A percentile compares a stretch with the other conserved stretches of the same genome.
Evolutionary conservation across 495 filamentous ascomycete genomes (phyloP).

Genomic region (Hamigera avellanea): DNA sequence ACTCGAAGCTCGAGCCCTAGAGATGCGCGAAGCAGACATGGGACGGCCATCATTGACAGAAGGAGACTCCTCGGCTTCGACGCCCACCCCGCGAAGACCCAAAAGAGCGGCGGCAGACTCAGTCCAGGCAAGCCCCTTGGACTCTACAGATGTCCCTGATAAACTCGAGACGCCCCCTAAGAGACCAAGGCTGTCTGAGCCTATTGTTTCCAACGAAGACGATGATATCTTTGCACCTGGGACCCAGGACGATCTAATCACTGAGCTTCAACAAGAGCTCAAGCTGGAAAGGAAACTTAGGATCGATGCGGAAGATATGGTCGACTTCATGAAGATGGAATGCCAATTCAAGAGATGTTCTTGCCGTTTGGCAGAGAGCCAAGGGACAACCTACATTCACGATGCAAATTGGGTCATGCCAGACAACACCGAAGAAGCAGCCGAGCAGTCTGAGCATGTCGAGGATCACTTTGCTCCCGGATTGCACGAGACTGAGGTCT

Average conservation of each 20-base stretch:
- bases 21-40: conserved; percentile 8
- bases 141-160: conserved; percentile 42
- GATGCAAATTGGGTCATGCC: conserved; percentile 21
- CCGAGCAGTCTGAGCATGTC: not conserved
- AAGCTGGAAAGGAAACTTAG: conserved; percentile 54
- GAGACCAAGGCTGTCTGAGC: conserved; percentile 46
- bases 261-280: conserved; percentile 49
- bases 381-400: conserved; percentile 39
- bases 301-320: conserved; percentile 54
- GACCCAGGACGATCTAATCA: conserved; percentile 36
- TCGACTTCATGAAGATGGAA: conserved; percentile 75
- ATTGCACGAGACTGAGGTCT: not conserved
- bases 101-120: conserved; percentile 52
- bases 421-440: not conserved
- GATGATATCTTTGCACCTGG: conserved; percentile 28
- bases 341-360: conserved; percentile 65
- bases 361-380: conserved; percentile 43
- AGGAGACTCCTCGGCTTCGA: conserved; percentile 23
- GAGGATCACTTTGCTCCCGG: not conserved
- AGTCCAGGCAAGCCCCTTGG: conserved; percentile 24
- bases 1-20: not conserved
- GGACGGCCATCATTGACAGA: conserved; percentile 21
- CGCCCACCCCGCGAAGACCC: conserved; percentile 21
- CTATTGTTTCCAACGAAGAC: conserved; percentile 29
- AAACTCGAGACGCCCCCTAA: conserved; percentile 47